Conservation (phyloP, 2,329 filamentous ascomycete species). For the Rhexocercosporidium sp. region DNA sequence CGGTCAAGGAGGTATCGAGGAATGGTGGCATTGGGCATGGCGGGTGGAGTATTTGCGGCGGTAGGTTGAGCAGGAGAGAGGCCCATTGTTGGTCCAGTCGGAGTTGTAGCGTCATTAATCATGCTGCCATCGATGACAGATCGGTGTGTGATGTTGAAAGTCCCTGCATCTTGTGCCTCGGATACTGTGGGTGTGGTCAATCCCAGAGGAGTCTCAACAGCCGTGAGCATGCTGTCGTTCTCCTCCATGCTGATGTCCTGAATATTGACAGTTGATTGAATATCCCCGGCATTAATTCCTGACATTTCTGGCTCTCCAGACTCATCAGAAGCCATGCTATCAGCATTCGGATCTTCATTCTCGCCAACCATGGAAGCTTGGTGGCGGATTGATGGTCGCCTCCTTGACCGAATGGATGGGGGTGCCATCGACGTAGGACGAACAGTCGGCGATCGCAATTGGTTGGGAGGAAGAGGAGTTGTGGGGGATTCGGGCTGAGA, state of each 20-base stretch:
- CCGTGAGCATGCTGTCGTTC: constrained; percentile 77
- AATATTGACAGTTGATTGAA: constrained; percentile 83
- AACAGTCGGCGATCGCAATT: constrained; percentile 61
- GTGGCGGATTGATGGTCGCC: constrained; percentile 86
- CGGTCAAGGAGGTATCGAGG: constrained; percentile 81
- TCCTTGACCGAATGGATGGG: constrained; percentile 60
- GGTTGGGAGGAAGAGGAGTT: constrained; percentile 75
- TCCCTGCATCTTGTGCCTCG: constrained; percentile 82
- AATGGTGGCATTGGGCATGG: constrained; percentile 74
- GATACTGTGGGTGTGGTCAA: constrained; percentile 80
- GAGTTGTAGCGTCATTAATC: constrained; percentile 70
- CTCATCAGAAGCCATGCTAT: constrained; percentile 81
- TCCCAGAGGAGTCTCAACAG: constrained; percentile 71
- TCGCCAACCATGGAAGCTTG: constrained; percentile 87
- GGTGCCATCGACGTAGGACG: constrained; percentile 59
- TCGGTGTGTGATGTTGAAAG: constrained; percentile 92
- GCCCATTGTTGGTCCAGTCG: constrained; percentile 70
- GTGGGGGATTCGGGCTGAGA: constrained; percentile 95
- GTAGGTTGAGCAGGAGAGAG: constrained; percentile 68
- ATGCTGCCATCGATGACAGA: constrained; percentile 85
- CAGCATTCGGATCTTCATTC: constrained; percentile 82
- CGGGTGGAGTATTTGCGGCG: constrained; percentile 73
- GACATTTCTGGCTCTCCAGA: constrained; percentile 77
- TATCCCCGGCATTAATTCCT: constrained; percentile 74
- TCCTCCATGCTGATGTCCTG: constrained; percentile 81